Percentiles rank a stretch among this genome's conserved stretches.
These are phyloP conservation scores for Solanum megistacrolobum DNA, from an alignment of 257 asterid genomes.

Conservation along the genomic window DNA sequence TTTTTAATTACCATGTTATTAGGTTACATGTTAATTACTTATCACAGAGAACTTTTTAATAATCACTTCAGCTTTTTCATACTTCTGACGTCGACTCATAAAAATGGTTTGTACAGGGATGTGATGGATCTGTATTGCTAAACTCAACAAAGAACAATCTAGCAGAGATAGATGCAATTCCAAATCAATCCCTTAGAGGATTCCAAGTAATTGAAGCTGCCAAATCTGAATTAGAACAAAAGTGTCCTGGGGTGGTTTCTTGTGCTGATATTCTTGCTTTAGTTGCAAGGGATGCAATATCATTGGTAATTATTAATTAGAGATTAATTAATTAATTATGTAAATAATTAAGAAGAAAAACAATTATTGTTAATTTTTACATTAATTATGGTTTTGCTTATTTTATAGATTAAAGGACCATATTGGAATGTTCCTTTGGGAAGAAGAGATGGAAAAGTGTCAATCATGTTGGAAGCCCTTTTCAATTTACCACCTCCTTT, in stretches of 20 bases:
- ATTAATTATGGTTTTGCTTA: not conserved
- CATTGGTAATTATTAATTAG: constrained; percentile 16
- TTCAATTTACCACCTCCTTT: constrained; percentile 3
- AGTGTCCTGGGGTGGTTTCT: constrained; percentile 42
- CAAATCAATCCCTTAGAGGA: constrained; percentile 34
- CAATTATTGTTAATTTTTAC: not conserved
- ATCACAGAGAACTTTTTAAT: not conserved
- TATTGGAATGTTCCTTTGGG: constrained; percentile 3
- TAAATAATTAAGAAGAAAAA: not conserved
- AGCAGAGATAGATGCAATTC: constrained; percentile 29
- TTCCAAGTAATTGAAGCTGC: constrained; percentile 36
- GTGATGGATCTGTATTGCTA: constrained; percentile 34
- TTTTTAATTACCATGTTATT: too few relatives aligned
- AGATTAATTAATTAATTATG: not conserved
- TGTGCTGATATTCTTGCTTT: constrained; percentile 43
- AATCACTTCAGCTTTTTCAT: not conserved
- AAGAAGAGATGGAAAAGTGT: constrained; percentile 6
- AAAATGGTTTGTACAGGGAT: constrained; percentile 17
- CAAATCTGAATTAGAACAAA: constrained; percentile 28
- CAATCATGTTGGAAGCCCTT: not conserved
- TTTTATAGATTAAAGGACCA: constrained; percentile 2
- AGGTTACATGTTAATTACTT: not conserved
- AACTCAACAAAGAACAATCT: constrained; percentile 28
- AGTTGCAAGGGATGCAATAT: constrained; percentile 40
- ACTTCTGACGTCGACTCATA: not conserved